These are phyloP conservation scores for Coccomyxa subellipsoidea DNA, from an alignment of 163 green algal genomes.

Conservation along the genomic window DNA sequence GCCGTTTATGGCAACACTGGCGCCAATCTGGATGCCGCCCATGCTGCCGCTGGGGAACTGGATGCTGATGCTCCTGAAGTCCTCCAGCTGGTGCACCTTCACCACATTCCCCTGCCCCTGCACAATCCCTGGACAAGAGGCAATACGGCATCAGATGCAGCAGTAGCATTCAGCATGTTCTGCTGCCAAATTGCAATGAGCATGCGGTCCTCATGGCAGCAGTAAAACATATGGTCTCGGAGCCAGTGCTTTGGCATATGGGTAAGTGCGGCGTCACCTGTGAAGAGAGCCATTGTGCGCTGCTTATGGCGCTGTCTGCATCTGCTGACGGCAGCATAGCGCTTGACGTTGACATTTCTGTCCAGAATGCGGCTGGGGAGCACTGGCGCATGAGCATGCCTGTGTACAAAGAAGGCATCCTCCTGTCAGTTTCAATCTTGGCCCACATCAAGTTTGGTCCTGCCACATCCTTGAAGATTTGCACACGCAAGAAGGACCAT, in stretches of 20 bases:
- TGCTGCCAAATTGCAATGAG: neutral
- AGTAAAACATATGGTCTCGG: neutral
- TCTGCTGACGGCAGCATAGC: neutral
- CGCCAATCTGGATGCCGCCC: slow-evolving; percentile 69
- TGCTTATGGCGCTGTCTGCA: neutral
- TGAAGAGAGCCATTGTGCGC: neutral
- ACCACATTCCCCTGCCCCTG: slow-evolving; percentile 52
- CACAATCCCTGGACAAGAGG: slow-evolving; percentile 55
- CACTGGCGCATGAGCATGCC: neutral
- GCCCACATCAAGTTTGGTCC: too few species aligned
- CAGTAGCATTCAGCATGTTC: too few species aligned
- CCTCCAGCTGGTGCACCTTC: slow-evolving; percentile 31
- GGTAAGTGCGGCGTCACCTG: neutral
- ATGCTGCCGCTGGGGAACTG: slow-evolving; percentile 52
- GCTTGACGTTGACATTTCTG: neutral
- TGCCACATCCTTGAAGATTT: too few species aligned
- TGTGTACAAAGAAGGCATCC: too few species aligned
- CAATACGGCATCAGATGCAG: neutral
- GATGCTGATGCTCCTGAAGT: slow-evolving; percentile 53
- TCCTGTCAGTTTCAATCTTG: too few species aligned
- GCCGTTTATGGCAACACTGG: slow-evolving; percentile 95
- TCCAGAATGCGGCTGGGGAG: neutral
- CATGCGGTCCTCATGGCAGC: neutral
- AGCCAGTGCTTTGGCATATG: neutral
- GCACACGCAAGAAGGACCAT: too few species aligned